Base-by-base conservation (phyloP, 2,329 filamentous ascomycete genomes). In the Fusarium staphyleae region DNA sequence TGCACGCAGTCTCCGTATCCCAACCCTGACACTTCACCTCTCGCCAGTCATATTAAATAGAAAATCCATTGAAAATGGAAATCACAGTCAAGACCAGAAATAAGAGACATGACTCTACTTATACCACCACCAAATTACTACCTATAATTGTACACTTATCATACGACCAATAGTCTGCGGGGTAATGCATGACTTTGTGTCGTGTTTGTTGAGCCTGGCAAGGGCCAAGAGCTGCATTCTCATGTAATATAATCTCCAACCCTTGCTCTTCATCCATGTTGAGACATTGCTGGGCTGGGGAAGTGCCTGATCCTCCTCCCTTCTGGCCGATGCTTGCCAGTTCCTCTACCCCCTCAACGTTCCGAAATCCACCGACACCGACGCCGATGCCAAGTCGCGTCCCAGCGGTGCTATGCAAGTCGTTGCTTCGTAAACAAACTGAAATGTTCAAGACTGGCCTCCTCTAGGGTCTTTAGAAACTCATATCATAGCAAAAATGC, bases 161-260 rank as follows among this genome's bases (percentile, higher is more conserved):
- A 62, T 52, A 19, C 44, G 40, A 28, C 41, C 39, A 48, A 49
- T 45, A 48, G 19, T 32, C 33, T 65, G 64, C 54, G 64, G 64
- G 63, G 56, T 57, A 65, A 62, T 41, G 62, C 55, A 61, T 63
- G 63, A 66, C 48, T 55, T 52, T 53, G 46, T 45, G 48, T 42
- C 29, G 29, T 50, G 35, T 62, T 54, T 44, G 22, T 48, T 35
- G 34, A 53, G 24, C 24, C 28, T 47, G 34, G 30, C 18, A 18
- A 55, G 14, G 44, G 59, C 60, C 64, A 63, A 65, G 52, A 66
- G 49, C 55, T 66, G 65, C 62, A 67, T 39, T 48, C 47, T 67
- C 62, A 66, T 62, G 65, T 62, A 67, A 67, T 45, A 24, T 46
- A 57, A 64, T 57, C 45, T 10, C 45, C 49, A 56, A 54, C 29